phyloP scores from a whole-genome alignment of 2,329 filamentous ascomycete genomes.

The Fusarium sp. region DNA sequence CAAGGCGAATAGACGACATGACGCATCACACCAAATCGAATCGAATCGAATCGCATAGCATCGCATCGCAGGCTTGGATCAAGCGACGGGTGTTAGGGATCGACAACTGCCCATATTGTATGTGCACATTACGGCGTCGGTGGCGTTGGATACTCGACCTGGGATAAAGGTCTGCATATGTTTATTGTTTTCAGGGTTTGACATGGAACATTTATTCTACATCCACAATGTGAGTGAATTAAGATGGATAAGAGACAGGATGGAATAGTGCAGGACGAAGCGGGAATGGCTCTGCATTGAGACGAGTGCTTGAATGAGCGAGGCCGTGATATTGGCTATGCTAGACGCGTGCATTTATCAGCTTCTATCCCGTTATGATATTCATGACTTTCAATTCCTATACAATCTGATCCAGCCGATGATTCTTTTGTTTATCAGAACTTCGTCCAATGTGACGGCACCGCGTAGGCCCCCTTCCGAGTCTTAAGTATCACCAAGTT shows the following conservation, averaged over 20 bases:
- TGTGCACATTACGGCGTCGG: constrained; percentile 35
- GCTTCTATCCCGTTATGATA: neutral
- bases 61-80: constrained; percentile 12
- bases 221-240: neutral
- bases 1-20: constrained; percentile 23
- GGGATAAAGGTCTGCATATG: constrained; percentile 28
- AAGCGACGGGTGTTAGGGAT: neutral
- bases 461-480: neutral
- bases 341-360: neutral
- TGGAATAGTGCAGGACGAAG: neutral
- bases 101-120: constrained; percentile 21
- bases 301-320: neutral
- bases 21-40: constrained; percentile 9
- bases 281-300: constrained; percentile 1
- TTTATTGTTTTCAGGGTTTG: constrained; percentile 14
- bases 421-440: neutral
- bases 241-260: neutral
- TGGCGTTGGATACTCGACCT: constrained; percentile 37
- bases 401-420: neutral
- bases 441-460: neutral
- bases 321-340: constrained; percentile 1
- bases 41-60: neutral
- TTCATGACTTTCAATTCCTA: neutral
- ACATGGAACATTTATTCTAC: neutral
- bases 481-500: neutral